These are phyloP conservation scores for Alternaria consortialis DNA, from an alignment of 2,329 filamentous ascomycete species.

Conservation along the genomic window DNA sequence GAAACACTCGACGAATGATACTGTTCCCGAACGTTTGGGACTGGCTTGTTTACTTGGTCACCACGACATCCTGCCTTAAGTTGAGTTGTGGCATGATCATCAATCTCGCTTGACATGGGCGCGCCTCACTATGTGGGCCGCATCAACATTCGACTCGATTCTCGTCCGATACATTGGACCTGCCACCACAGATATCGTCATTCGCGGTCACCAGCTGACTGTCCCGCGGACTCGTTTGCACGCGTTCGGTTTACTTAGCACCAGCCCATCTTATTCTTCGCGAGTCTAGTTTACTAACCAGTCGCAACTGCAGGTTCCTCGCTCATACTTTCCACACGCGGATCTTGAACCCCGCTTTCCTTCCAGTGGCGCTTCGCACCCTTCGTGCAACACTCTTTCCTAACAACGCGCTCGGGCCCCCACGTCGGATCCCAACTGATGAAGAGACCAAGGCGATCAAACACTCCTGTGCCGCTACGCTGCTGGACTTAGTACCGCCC, in stretches of 20 bases:
- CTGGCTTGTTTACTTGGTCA: slow-evolving; percentile 1
- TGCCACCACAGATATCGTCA: slow-evolving; percentile 12
- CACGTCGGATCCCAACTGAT: slow-evolving; percentile 66
- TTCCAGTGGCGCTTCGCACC: slow-evolving; percentile 66
- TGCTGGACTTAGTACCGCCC: slow-evolving; percentile 60
- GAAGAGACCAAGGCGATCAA: slow-evolving; percentile 70
- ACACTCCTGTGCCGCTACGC: slow-evolving; percentile 70
- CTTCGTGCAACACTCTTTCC: slow-evolving; percentile 85
- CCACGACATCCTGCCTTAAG: slow-evolving; percentile 9
- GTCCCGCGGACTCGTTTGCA: slow-evolving; percentile 29
- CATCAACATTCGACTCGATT: slow-evolving; percentile 14
- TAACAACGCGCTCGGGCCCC: slow-evolving; percentile 76
- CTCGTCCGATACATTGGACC: slow-evolving; percentile 9
- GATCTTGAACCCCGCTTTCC: slow-evolving; percentile 54
- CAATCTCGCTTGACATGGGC: slow-evolving; percentile 21
- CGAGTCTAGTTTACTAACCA: slow-evolving; percentile 38
- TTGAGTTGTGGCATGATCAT: slow-evolving; percentile 14
- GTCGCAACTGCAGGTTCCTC: slow-evolving; percentile 53
- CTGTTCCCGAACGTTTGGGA: slow-evolving; percentile 5
- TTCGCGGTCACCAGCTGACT: slow-evolving; percentile 35
- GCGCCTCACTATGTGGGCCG: slow-evolving; percentile 33
- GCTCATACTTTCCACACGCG: slow-evolving; percentile 55
- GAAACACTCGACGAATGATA: slow-evolving; percentile 16
- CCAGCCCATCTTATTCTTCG: slow-evolving; percentile 34
- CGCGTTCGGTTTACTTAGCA: slow-evolving; percentile 28